Base-by-base conservation (phyloP, 1,284 basidiomycete species). In the Apiotrichum mycotoxinovorans region DNA sequence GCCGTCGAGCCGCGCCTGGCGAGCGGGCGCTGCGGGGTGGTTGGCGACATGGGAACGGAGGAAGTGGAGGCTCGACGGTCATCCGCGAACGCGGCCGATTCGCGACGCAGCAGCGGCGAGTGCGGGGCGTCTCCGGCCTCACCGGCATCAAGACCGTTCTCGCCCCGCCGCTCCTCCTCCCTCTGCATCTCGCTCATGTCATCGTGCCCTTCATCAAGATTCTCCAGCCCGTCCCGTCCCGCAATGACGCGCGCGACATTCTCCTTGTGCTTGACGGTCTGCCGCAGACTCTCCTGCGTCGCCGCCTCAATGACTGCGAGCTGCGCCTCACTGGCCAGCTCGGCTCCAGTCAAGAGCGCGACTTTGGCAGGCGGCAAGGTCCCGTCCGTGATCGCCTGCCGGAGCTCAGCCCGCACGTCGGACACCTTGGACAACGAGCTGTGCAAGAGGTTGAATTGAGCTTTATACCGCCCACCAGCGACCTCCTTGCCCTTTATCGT, bases 221-320 rank as follows among this genome's bases (percentile, higher is more conserved):
- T 58, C 54, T 74, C 74, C 30, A 73, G 64, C 2, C 74, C 74
- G 57, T 76, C 74, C 42, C 72, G 57, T 14, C 70, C 72, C 7
- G 46, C 46, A 2, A 48, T 22, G 2, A 72, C 37, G 3, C 70
- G 60, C 27, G 72, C 64, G 11, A 56, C 48, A 7, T 64, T 61
- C 14, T 66, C 64, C 48, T 68, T 69, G 15, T 62, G 43, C 37
- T 66, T 67, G 47, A 74, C 70, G 4, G 65, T 67, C 59, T 69
- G 69, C 30, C 70, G 65, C 15, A 76, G 60, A 4, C 52, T 54
- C 38, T 68, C 68, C 25, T 64, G 57, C 34, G 66, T 66, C 3
- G 68, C 70, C 9, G 59, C 52, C 42, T 73, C 60, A 12, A 73
- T 61, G 52, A 66, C 67, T 15, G 65, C 67, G 9, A 67, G 64